Conservation (phyloP, 2,329 filamentous ascomycete species). For the Sordariomycetes sp. region DNA sequence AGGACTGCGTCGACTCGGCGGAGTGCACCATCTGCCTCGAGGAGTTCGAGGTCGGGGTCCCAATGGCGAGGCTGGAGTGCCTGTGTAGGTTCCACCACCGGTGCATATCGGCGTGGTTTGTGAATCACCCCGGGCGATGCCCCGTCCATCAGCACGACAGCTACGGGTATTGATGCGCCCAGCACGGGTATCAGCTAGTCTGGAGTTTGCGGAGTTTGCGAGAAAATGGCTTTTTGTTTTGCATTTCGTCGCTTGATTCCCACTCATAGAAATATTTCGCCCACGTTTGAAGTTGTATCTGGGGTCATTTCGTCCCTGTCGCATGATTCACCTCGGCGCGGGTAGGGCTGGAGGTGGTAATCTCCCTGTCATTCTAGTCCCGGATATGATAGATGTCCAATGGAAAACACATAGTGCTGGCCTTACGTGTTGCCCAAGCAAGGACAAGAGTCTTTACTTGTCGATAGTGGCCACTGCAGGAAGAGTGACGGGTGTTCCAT, state of each 20-base stretch:
- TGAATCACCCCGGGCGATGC: slow-evolving; percentile 47
- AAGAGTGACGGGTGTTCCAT: no score
- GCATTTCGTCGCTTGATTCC: background rate
- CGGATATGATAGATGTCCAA: no score
- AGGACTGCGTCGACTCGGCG: slow-evolving; percentile 53
- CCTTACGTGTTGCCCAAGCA: no score
- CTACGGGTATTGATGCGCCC: slow-evolving; percentile 30
- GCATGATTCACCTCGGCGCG: background rate
- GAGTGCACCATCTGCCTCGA: slow-evolving; percentile 58
- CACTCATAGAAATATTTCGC: background rate
- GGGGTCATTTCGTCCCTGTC: background rate
- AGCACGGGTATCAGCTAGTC: background rate
- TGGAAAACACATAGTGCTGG: no score
- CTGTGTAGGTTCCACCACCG: slow-evolving; percentile 49
- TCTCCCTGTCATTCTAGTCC: background rate
- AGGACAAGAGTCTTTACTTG: no score
- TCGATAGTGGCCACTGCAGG: no score
- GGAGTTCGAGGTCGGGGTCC: slow-evolving; percentile 47
- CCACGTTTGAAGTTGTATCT: background rate
- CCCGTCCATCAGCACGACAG: slow-evolving; percentile 54
- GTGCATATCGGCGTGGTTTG: slow-evolving; percentile 51
- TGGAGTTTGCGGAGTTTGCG: background rate
- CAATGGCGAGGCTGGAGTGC: slow-evolving; percentile 55
- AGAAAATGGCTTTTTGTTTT: background rate
- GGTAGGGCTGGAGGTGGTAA: background rate